A percentile compares a stretch with the other conserved stretches of the same genome.
phyloP scores from a whole-genome alignment of 306 rosid species.

The Begonia masoniana region DNA sequence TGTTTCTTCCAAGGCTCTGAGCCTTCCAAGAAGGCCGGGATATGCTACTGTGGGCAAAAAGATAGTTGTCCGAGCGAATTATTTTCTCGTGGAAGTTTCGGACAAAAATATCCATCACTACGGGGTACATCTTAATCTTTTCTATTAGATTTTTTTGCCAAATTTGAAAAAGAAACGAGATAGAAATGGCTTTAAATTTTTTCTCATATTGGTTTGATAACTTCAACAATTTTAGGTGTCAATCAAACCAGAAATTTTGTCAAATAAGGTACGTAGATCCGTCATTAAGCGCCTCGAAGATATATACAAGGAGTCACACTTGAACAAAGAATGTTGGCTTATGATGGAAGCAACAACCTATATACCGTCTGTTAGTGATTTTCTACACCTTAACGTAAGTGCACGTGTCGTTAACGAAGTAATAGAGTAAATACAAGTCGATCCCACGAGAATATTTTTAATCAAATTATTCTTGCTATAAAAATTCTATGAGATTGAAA shows the following conservation, averaged over 20 bases:
- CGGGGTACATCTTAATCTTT: neutral
- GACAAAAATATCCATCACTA: conserved; percentile 34
- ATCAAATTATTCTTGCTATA: no score
- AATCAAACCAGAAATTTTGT: conserved; percentile 31
- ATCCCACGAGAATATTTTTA: no score
- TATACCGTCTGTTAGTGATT: conserved; percentile 4
- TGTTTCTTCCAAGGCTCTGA: conserved; percentile 20
- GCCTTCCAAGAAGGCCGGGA: conserved; percentile 29
- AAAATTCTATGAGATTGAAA: no score
- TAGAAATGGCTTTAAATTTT: no score
- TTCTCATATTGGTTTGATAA: neutral
- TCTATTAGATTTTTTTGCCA: no score
- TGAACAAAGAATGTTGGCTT: conserved; percentile 35
- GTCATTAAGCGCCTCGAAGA: conserved; percentile 12
- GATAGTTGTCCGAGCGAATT: conserved; percentile 35
- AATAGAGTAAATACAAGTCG: no score
- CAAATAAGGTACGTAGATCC: conserved; percentile 27
- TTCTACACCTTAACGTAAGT: no score
- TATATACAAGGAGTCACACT: neutral
- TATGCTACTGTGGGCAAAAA: conserved; percentile 18
- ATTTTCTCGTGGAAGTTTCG: conserved; percentile 29
- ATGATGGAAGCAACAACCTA: conserved; percentile 55
- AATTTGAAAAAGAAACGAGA: no score
- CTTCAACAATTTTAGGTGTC: conserved; percentile 32
- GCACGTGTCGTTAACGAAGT: no score